Evolutionary conservation across 176 grass and related monocot species (phyloP), one percentile per base, ranked within the genome.

Genomic region (Bonia amplexicaulis): DNA sequence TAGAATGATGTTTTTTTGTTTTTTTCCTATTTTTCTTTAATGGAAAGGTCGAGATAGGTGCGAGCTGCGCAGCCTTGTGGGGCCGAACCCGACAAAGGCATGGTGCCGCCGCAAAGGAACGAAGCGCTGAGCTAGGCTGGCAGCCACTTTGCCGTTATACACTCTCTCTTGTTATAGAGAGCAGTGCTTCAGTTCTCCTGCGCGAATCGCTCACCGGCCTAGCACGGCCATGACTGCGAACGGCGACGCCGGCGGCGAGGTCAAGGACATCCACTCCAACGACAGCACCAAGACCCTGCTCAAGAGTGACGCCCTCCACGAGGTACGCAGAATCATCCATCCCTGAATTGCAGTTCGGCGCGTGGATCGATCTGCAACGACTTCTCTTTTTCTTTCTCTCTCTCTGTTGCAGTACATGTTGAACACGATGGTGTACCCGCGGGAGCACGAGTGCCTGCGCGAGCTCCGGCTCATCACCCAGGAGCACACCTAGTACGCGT

Each of bases 201-300:
- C 3, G 11, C 23, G 11, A 62, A 13, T 13, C 25, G 4, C 15
- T 71, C 35, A 7, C 11, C 39, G 67, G 40, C 47, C 17, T 29
- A 2, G 19, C 39, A 27, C 66, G 59, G 58, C 31, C 81, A 89
- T 80, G 87, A 74, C 45, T 6, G 19, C n/a, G 5, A 26, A 7
- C 23, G 26, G 19, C 27, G 27, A 12, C 40, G 20, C 20, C 8
- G 73, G 8, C 60, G 51, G 52, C 49, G 79, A 86, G 39, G 35
- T 84, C 12, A 85, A 69, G 82, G 55, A 69, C 2, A 35, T 83
- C 42, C 81, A 88, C 63, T 53, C 2, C 71, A 81, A 35, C 6
- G 85, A 80, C 14, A 85, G 78, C 80, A 53, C 62, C 86, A 95
- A 95, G 91, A 93, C 83, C n/a, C 88, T 95, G 12, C 90, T 95